These are phyloP conservation scores for Pelargonium cotyledonis DNA, from an alignment of 441 rosid genomes.

Conservation along the genomic window DNA sequence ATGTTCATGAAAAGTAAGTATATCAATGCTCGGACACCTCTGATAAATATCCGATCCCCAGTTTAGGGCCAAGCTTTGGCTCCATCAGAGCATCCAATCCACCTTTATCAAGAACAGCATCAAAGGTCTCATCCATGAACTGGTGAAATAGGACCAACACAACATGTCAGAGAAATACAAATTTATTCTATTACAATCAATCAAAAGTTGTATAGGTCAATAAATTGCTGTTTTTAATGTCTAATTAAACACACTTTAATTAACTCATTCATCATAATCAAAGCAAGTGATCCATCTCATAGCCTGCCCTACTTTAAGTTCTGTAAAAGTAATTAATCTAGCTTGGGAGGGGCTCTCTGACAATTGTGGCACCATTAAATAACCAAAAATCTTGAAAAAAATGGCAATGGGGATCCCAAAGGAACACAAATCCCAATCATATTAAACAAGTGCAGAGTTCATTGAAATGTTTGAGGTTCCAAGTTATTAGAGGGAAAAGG, in stretches of 20 bases:
- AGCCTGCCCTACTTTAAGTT: too few relatives aligned
- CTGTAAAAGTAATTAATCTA: too few relatives aligned
- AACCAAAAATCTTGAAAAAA: too few relatives aligned
- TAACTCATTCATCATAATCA: too few relatives aligned
- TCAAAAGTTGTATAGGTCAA: not conserved
- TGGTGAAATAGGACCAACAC: conserved; percentile 18
- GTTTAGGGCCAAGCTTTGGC: conserved; percentile 65
- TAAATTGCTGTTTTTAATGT: too few relatives aligned
- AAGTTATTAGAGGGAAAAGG: too few relatives aligned
- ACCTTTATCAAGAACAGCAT: conserved; percentile 84
- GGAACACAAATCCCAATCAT: not conserved
- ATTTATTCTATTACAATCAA: not conserved
- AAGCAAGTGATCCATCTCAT: not conserved
- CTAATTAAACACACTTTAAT: too few relatives aligned
- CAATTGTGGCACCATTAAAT: too few relatives aligned
- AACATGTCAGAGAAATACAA: not conserved
- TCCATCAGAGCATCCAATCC: conserved; percentile 98
- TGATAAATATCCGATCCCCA: conserved; percentile 64
- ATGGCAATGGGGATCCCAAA: not conserved
- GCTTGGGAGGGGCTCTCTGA: too few relatives aligned
- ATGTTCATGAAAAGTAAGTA: conserved; percentile 3
- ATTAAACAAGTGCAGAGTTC: too few relatives aligned
- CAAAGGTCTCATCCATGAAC: conserved; percentile 55
- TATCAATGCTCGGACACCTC: conserved; percentile 44
- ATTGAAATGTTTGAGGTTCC: too few relatives aligned